Evolutionary conservation across 192 early-diverging fungal species (phyloP), one percentile per base, ranked within the genome.

Genomic region (Podila verticillata): DNA sequence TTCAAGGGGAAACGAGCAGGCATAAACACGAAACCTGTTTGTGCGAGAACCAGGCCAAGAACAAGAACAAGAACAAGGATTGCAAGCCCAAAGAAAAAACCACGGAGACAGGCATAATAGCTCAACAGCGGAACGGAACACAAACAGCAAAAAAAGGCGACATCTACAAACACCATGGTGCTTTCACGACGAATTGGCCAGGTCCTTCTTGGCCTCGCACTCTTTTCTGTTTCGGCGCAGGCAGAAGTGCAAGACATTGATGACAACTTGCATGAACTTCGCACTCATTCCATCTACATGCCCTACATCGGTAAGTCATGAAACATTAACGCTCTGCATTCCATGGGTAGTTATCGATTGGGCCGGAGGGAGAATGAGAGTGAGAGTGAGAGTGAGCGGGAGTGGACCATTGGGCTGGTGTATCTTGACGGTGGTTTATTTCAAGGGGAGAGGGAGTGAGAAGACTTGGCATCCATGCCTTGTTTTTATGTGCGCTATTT

Each of bases 271-370:
- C 64, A 82, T 49, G 67, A 68, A 13, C 71, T 89, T n/a, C 73
- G 84, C 28, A 84, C 86, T 2, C 83, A 86, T 57, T 87, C 86
- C 56, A 64, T 90, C 36, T 77, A 78, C 58, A 75, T 82, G 82
- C 89, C 89, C 31, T 90, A 88, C 68, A 89, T 90, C 65, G 88
- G 88, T 89, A 73, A 73, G 83, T 36, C 10, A 13, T 15, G 15
- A 29, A 13, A 36, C 3, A n/a, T 28, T 54, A n/a, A 61, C 30
- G 19, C n/a, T n/a, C n/a, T n/a, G n/a, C 65, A 19, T 20, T 28
- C 12, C 26, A 81, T 19, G 22, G n/a, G 6, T 24, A 19, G 66
- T 59, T n/a, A 34, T 48, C 39, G 10, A 10, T 15, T 9, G 24
- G 15, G 44, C 49, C 36, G 12, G 36, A 39, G 8, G 49, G 49